These are phyloP conservation scores for Purshia tridentata DNA, from an alignment of 306 rosid genomes.

Conservation along the genomic window DNA sequence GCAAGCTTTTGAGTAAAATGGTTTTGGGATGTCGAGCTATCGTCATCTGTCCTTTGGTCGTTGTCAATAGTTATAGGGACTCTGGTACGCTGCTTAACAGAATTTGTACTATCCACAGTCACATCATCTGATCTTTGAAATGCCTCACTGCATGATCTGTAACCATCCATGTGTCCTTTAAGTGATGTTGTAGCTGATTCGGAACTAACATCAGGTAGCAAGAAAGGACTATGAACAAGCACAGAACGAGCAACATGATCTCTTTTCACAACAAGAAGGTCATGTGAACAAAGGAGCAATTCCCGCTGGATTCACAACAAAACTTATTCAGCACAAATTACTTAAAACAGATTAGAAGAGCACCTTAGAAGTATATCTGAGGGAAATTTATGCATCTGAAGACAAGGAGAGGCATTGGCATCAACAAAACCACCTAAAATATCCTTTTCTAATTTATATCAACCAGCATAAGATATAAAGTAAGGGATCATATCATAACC, in stretches of 20 bases:
- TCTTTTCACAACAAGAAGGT: conserved; percentile 77
- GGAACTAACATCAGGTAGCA: conserved; percentile 80
- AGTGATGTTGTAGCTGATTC: conserved; percentile 98
- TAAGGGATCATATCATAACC: too few relatives aligned
- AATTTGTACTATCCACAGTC: conserved; percentile 82
- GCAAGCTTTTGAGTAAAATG: conserved; percentile 42
- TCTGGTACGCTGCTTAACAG: conserved; percentile 58
- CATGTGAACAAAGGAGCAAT: conserved; percentile 82
- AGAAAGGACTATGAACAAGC: conserved; percentile 57
- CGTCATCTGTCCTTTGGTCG: conserved; percentile 80
- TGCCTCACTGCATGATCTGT: conserved; percentile 82
- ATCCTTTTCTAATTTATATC: too few relatives aligned
- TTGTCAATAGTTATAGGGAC: conserved; percentile 58
- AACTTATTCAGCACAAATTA: neutral
- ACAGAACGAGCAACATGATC: conserved; percentile 76
- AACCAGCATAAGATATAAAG: too few relatives aligned
- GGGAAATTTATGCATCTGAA: neutral
- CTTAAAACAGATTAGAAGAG: neutral
- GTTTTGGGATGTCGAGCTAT: conserved; percentile 76
- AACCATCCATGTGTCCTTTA: conserved; percentile 74
- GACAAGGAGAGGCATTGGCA: neutral
- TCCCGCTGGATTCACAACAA: conserved; percentile 66
- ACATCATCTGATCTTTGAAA: conserved; percentile 87
- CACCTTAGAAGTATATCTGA: neutral
- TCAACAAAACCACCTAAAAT: neutral